Percentiles rank a stretch among this genome's conserved stretches.
Evolutionary conservation across 495 filamentous ascomycete genomes (phyloP).

Genomic region (Trichocladium uniseriatum): DNA sequence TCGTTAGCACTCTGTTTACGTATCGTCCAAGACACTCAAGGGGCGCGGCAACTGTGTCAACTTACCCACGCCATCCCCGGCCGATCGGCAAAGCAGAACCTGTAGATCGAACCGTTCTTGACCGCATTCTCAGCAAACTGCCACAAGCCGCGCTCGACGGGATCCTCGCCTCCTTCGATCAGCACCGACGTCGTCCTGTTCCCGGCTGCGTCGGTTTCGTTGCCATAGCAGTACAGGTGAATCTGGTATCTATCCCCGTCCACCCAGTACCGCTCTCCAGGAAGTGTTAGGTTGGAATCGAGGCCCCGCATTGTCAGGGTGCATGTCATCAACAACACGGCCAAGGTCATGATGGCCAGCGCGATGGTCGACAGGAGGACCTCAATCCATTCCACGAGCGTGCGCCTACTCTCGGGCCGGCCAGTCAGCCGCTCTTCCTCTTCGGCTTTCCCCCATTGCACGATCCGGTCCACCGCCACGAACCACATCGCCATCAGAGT

Average conservation of each 20-base stretch:
- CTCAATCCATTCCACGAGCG: constrained; percentile 70
- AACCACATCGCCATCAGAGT: constrained; percentile 37
- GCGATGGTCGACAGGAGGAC: constrained; percentile 69
- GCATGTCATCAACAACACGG: constrained; percentile 61
- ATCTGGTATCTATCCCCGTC: constrained; percentile 74
- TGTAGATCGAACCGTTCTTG: constrained; percentile 61
- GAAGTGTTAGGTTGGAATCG: constrained; percentile 60
- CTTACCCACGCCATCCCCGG: constrained; percentile 74
- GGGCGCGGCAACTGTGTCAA: neutral
- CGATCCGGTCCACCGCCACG: constrained; percentile 46
- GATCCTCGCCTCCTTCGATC: constrained; percentile 68
- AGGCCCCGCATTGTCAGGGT: constrained; percentile 68
- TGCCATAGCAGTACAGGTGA: constrained; percentile 76
- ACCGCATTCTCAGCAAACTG: constrained; percentile 59
- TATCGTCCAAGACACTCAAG: neutral
- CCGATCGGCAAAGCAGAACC: constrained; percentile 94
- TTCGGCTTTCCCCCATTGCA: constrained; percentile 81
- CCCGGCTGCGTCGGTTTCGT: constrained; percentile 42
- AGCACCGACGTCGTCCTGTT: constrained; percentile 59
- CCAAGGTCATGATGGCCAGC: constrained; percentile 54
- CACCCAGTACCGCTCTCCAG: constrained; percentile 67
- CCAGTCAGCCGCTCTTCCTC: constrained; percentile 92
- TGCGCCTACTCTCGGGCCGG: constrained; percentile 74
- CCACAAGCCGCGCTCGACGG: constrained; percentile 67
- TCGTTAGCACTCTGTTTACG: constrained; percentile 1